Conservation (phyloP, 2,329 filamentous ascomycete genomes). For the Fusarium napiforme region DNA sequence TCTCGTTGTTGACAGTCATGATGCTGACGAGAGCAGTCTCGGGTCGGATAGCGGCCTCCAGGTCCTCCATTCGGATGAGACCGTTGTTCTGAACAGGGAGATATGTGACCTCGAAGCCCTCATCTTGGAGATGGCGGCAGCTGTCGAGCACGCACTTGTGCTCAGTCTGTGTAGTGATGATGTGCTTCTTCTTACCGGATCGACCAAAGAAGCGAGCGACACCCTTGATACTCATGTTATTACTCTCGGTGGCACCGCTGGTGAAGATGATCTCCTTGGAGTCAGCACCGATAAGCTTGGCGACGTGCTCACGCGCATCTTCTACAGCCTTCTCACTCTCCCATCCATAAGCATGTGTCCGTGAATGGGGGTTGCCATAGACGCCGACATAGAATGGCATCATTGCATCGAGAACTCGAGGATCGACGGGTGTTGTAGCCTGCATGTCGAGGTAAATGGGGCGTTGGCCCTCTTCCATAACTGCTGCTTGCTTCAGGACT, state of each 20-base stretch:
- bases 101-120: slow-evolving; percentile 97
- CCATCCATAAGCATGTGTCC: slow-evolving; percentile 98
- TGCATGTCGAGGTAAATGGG: slow-evolving; percentile 99
- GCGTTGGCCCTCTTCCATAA: slow-evolving; percentile 91
- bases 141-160: slow-evolving; percentile 99
- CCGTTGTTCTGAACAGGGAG: slow-evolving; percentile 89
- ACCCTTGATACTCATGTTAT: slow-evolving; percentile 99
- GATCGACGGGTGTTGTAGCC: slow-evolving; percentile 94
- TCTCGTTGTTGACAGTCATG: slow-evolving; percentile 99
- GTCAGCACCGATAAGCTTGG: slow-evolving; percentile 89
- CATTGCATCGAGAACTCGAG: slow-evolving; percentile 95
- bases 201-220: slow-evolving; percentile 95
- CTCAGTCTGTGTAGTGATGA: slow-evolving; percentile 96
- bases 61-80: slow-evolving; percentile 83
- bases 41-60: slow-evolving; percentile 88
- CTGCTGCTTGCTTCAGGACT: slow-evolving; percentile 88
- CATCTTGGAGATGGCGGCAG: slow-evolving; percentile 95
- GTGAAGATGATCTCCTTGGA: slow-evolving; percentile 99
- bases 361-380: slow-evolving; percentile 96
- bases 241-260: slow-evolving; percentile 96
- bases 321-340: slow-evolving; percentile 96
- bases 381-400: slow-evolving; percentile 91
- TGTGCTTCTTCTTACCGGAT: slow-evolving; percentile 96
- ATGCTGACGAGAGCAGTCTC: slow-evolving; percentile 94
- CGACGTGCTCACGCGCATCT: slow-evolving; percentile 84